Evolutionary conservation across 2,329 filamentous ascomycete species (phyloP).

Genomic region (Fusarium anguioides): DNA sequence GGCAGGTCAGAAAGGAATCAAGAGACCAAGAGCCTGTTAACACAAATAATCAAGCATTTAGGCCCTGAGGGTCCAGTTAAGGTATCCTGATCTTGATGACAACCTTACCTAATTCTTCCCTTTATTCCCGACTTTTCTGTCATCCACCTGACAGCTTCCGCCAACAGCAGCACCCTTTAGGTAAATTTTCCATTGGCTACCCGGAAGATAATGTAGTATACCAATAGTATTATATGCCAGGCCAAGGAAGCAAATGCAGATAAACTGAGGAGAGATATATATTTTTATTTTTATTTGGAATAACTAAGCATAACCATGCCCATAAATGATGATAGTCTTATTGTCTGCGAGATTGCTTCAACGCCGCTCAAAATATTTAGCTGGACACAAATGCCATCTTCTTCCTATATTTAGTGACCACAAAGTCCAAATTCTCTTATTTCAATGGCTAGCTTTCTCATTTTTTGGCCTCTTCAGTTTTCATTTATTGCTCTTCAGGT

Average conservation of each 20-base stretch:
- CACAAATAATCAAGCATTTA: no score
- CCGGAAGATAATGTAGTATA: background rate
- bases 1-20: no score
- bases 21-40: no score
- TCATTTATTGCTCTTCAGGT: slow-evolving; percentile 14
- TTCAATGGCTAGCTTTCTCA: slow-evolving; percentile 1
- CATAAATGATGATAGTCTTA: background rate
- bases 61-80: no score
- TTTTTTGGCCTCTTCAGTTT: slow-evolving; percentile 3
- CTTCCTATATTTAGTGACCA: background rate
- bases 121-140: no score
- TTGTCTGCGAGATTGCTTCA: background rate
- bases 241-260: background rate
- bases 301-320: slow-evolving; percentile 3
- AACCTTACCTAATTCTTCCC: no score
- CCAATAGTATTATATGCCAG: background rate
- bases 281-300: background rate
- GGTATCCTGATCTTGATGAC: no score
- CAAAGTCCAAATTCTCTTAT: background rate
- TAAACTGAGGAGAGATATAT: background rate
- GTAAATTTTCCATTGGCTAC: no score
- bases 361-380: background rate
- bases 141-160: no score
- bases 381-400: background rate
- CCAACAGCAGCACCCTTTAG: no score